These are phyloP conservation scores for Trichocomaceae sp. DNA, from an alignment of 2,329 filamentous ascomycete species.

Conservation along the genomic window DNA sequence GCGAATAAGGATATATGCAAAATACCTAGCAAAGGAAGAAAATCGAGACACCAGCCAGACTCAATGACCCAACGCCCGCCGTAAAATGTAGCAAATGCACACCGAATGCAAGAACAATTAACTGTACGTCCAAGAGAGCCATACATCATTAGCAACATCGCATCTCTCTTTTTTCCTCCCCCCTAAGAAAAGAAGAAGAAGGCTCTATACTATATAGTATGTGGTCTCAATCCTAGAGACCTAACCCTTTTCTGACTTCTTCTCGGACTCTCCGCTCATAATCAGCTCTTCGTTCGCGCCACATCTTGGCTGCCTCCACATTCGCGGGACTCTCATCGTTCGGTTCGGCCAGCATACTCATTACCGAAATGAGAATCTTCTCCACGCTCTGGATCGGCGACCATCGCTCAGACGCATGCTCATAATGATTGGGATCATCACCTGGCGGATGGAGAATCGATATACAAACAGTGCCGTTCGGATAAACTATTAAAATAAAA, in stretches of 20 bases:
- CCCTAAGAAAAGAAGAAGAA: not conserved
- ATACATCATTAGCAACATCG: conserved; percentile 1
- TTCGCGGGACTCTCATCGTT: conserved; percentile 97
- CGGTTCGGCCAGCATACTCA: conserved; percentile 96
- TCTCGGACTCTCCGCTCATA: conserved; percentile 83
- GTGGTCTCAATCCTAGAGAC: conserved; percentile 49
- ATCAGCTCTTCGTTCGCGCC: conserved; percentile 73
- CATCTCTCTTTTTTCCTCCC: not conserved
- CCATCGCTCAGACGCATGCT: conserved; percentile 92
- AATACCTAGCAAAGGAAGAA: not conserved
- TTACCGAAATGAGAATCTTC: conserved; percentile 93
- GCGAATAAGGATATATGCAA: not conserved
- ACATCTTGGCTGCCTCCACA: conserved; percentile 93
- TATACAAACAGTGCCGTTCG: conserved; percentile 88
- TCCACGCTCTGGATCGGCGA: conserved; percentile 95
- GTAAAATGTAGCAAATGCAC: not conserved
- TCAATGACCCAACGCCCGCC: conserved; percentile 2
- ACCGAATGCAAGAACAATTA: conserved; percentile 1
- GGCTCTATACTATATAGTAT: not conserved
- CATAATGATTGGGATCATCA: conserved; percentile 97
- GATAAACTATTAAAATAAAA: conserved; percentile 60
- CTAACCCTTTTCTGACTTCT: conserved; percentile 71
- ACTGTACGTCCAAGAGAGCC: not conserved
- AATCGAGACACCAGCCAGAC: not conserved
- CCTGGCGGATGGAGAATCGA: conserved; percentile 96